Evolutionary conservation across 495 filamentous ascomycete genomes (phyloP), one percentile per base, ranked within the genome.

Genomic region (Neurospora sp.): DNA sequence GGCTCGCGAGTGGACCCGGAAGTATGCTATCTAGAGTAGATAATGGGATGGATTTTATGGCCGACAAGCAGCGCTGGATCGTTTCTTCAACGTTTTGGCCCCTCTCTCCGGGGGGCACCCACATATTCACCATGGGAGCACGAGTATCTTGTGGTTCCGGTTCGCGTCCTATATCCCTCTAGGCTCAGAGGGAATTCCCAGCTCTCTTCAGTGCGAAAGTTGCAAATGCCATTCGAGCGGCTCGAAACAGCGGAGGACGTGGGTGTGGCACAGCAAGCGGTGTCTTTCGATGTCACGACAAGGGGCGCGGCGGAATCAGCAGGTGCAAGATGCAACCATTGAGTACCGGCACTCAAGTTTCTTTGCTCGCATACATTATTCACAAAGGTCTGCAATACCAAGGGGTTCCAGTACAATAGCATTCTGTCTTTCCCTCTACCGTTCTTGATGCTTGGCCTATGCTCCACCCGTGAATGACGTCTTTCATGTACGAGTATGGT

Each of bases 1-100:
- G 74, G 96, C 96, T 73, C 90, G 96, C 79, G 96, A 99, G 84
- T 98, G 96, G 96, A 99, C 96, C 73, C 89, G 95, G 82, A 99
- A 98, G 88, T 98, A 98, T 84, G 96, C 96, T 78, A 95, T 97
- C 81, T 94, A 85, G 75, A 23, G 40, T 27, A 31, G 73, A 39
- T 41, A 48, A 39, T 31, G 54, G 41, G 70, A 54, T 46, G 66
- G 71, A 69, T 59, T 70, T 48, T 74, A 39, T 72, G 48, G 69
- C 20, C 37, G 72, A 70, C 38, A 71, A 41, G 39, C 39, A 42
- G 31, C n/a, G 71, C 71, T 71, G 39, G 48, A 76, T 72, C 44
- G 69, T 75, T 62, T 62, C 23, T 62, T 62, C 54, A 62, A 62
- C 54, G 23, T 62, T 62, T 62, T 62, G 12, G 23, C 54, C 6